A percentile compares a stretch with the other conserved stretches of the same genome.
Conservation (phyloP, 352 stramenopile species). For the Globisporangium alternatum region DNA sequence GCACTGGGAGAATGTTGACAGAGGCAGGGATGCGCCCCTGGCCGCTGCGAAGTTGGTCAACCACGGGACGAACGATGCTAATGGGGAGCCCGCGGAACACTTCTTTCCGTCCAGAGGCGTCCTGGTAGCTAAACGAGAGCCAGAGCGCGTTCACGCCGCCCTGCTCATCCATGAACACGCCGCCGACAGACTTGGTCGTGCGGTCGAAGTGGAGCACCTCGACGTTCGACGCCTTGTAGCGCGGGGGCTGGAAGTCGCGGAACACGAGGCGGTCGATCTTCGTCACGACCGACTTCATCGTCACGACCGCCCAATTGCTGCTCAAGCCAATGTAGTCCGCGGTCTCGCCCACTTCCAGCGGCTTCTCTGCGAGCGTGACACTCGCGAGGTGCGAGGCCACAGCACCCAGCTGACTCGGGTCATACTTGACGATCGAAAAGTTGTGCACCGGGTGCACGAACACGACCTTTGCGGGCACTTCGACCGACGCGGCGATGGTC, state of each 20-base stretch:
- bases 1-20: constrained; percentile 65
- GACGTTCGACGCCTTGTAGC: constrained; percentile 83
- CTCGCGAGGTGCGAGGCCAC: constrained; percentile 63
- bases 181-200: constrained; percentile 83
- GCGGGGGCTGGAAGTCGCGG: constrained; percentile 81
- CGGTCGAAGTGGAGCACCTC: constrained; percentile 88
- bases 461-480: constrained; percentile 83
- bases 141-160: constrained; percentile 77
- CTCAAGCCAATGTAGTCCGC: constrained; percentile 82
- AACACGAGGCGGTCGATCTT: constrained; percentile 82
- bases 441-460: constrained; percentile 94
- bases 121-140: constrained; percentile 87
- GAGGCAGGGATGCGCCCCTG: constrained; percentile 35
- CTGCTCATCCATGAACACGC: constrained; percentile 78
- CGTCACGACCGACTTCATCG: constrained; percentile 83
- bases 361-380: constrained; percentile 55
- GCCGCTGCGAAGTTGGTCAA: constrained; percentile 44
- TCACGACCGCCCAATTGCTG: constrained; percentile 85
- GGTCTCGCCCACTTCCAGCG: constrained; percentile 69
- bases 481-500: constrained; percentile 85
- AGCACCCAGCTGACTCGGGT: constrained; percentile 64
- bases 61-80: constrained; percentile 62
- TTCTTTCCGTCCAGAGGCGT: constrained; percentile 71
- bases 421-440: constrained; percentile 88
- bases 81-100: constrained; percentile 78